Evolutionary conservation across 257 asterid species (phyloP).

Genomic region (Capsicum chinense): DNA sequence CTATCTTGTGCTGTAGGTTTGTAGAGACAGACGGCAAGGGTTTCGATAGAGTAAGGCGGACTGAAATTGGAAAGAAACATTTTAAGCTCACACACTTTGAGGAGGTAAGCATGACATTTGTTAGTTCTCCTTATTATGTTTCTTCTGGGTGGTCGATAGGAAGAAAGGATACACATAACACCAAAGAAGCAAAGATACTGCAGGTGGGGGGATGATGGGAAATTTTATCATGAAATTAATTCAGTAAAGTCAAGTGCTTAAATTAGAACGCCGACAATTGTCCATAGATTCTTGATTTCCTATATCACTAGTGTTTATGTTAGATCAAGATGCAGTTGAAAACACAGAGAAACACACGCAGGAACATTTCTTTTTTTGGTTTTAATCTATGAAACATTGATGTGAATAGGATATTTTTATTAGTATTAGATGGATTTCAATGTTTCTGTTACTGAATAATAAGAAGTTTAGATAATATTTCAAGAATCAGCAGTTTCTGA

Average conservation of each 20-base stretch:
- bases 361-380: background rate
- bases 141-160: too few species aligned
- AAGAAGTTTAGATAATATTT: background rate
- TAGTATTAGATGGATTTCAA: background rate
- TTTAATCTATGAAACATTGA: background rate
- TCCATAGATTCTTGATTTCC: background rate
- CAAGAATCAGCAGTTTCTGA: background rate
- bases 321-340: background rate
- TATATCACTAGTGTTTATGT: background rate
- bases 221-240: background rate
- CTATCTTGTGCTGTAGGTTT: constrained; percentile 58
- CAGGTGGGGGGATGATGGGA: background rate
- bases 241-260: background rate
- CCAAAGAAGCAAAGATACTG: background rate
- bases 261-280: background rate
- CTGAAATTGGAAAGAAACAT: constrained; percentile 95
- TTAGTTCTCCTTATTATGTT: too few species aligned
- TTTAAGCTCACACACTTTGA: constrained; percentile 94
- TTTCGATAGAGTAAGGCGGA: constrained; percentile 89
- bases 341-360: background rate
- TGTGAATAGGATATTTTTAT: background rate
- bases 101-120: constrained; percentile 58
- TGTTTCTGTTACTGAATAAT: background rate
- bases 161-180: too few species aligned
- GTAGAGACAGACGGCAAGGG: constrained; percentile 98